These are phyloP conservation scores for Olyra latifolia DNA, from an alignment of 176 grass and related monocot species.

Conservation along the genomic window DNA sequence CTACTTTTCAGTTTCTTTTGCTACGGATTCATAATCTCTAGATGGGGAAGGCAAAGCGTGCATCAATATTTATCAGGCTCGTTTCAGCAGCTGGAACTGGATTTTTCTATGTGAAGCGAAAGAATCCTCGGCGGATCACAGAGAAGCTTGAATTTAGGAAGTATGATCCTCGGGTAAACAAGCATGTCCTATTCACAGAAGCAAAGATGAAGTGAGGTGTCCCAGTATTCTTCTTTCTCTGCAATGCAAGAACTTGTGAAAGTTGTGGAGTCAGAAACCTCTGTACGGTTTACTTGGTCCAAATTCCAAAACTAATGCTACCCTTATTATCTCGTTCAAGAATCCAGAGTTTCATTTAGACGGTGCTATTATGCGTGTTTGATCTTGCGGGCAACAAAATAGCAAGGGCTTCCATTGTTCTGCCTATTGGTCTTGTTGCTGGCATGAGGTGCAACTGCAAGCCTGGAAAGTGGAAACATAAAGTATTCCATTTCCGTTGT, in stretches of 20 bases:
- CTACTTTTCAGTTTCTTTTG: neutral
- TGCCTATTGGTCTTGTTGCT: neutral
- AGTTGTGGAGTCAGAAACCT: neutral
- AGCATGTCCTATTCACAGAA: constrained; percentile 72
- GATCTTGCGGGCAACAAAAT: neutral
- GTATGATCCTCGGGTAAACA: constrained; percentile 66
- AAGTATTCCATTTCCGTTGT: neutral
- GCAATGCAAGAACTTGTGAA: neutral
- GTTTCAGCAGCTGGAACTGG: constrained; percentile 74
- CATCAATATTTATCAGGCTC: constrained; percentile 64
- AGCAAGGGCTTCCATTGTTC: neutral
- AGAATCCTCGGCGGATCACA: constrained; percentile 64
- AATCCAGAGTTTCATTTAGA: neutral
- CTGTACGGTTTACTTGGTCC: neutral
- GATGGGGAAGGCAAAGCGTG: constrained; percentile 75
- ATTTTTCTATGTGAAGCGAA: constrained; percentile 73
- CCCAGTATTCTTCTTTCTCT: neutral
- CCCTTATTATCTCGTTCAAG: neutral
- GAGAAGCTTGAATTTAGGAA: constrained; percentile 81
- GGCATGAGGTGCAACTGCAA: constrained; percentile 3
- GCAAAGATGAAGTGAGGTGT: constrained; percentile 72
- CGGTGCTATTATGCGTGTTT: neutral
- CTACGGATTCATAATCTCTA: neutral
- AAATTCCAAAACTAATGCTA: neutral
- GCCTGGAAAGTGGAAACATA: neutral